Conservation (phyloP, 2,329 filamentous ascomycete genomes). For the Trichoderma sp. region DNA sequence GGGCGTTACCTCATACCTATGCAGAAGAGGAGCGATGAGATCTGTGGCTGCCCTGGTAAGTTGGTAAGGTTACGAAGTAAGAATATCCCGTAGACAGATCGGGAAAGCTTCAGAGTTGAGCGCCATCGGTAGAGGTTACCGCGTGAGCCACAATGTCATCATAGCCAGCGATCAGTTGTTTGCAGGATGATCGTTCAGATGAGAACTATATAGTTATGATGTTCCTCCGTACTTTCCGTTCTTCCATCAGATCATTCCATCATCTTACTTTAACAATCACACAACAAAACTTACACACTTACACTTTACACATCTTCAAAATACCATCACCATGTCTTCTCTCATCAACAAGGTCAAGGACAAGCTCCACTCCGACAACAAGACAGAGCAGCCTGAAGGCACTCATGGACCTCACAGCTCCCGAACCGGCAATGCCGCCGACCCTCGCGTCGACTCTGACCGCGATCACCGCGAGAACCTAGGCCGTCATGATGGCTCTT, state of each 20-base stretch:
- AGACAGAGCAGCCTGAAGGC: conserved; percentile 22
- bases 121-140: conserved; percentile 6
- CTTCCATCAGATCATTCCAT: not conserved
- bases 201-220: not conserved
- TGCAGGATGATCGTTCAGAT: not conserved
- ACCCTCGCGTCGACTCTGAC: conserved; percentile 49
- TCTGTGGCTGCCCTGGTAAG: not conserved
- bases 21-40: not conserved
- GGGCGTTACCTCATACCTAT: not conserved
- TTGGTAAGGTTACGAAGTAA: not conserved
- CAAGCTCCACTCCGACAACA: conserved; percentile 43
- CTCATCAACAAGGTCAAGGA: conserved; percentile 61
- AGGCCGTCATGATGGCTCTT: conserved; percentile 24
- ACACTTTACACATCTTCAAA: not conserved
- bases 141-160: conserved; percentile 16
- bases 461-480: conserved; percentile 16
- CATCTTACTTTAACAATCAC: not conserved
- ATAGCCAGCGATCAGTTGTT: conserved; percentile 4
- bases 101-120: not conserved
- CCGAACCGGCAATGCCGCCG: conserved; percentile 45
- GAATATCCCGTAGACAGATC: not conserved
- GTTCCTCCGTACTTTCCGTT: not conserved
- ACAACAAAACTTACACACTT: not conserved
- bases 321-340: conserved; percentile 45
- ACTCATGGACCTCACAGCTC: conserved; percentile 42